Conservation (phyloP, 257 asterid genomes). For the Solanum clarkiae region DNA sequence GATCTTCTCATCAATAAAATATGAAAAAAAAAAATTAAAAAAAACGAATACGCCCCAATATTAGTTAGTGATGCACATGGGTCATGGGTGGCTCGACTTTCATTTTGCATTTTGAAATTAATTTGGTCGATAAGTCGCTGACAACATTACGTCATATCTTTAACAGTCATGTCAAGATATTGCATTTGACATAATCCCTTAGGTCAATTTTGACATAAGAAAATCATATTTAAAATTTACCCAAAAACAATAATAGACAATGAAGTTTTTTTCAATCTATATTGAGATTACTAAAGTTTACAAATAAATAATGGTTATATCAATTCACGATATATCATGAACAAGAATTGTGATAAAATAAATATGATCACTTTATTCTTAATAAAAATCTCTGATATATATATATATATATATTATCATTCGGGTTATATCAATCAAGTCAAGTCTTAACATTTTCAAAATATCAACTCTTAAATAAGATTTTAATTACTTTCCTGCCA, state of each 20-base stretch:
- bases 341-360: background rate
- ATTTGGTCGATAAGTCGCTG: background rate
- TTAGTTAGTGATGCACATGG: background rate
- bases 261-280: background rate
- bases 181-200: background rate
- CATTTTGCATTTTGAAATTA: background rate
- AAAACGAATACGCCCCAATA: background rate
- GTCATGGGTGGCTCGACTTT: background rate
- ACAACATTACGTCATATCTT: background rate
- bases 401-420: too few relatives aligned
- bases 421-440: background rate
- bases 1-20: too few relatives aligned
- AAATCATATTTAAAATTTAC: background rate
- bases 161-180: background rate
- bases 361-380: fast-evolving
- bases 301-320: background rate
- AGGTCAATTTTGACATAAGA: background rate
- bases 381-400: background rate
- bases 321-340: background rate
- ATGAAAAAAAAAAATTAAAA: too few relatives aligned
- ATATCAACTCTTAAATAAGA: background rate
- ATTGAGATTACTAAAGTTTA: background rate
- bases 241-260: background rate
- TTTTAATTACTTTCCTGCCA: background rate
- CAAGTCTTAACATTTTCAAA: background rate